Conservation (phyloP, 495 filamentous ascomycete species). For the Talaromyces thailandensis region DNA sequence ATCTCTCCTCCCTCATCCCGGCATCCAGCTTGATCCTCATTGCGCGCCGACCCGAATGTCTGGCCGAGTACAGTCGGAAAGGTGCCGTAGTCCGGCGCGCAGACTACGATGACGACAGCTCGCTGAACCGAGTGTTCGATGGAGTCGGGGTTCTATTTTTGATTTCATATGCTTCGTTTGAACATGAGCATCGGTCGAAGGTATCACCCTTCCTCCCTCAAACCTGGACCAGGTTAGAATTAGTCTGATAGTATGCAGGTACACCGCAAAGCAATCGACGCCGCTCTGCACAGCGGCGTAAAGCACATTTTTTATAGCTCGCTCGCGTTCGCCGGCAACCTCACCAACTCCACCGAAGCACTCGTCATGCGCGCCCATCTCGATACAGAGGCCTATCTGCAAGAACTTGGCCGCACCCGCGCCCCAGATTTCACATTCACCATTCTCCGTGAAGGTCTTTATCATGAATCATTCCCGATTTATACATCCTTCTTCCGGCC, state of each 20-base stretch:
- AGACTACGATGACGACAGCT: conserved; percentile 25
- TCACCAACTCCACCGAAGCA: conserved; percentile 33
- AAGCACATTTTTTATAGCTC: conserved; percentile 60
- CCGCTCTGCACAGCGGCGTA: conserved; percentile 47
- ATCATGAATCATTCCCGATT: conserved; percentile 59
- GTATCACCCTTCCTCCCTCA: conserved; percentile 10
- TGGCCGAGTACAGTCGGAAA: conserved; percentile 11
- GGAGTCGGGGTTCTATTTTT: conserved; percentile 27
- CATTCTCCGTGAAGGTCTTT: conserved; percentile 52
- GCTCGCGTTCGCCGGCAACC: conserved; percentile 45
- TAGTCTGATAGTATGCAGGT: conserved; percentile 11
- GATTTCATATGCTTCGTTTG: conserved; percentile 34
- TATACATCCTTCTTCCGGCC: conserved; percentile 56
- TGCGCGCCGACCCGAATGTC: conserved; percentile 34
- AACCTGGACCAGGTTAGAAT: neutral
- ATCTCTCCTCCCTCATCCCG: conserved; percentile 31
- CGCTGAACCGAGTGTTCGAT: conserved; percentile 25
- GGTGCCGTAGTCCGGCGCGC: conserved; percentile 26
- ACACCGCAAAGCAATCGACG: conserved; percentile 47
- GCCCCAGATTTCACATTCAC: conserved; percentile 32
- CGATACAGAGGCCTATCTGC: conserved; percentile 49
- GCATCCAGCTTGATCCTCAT: conserved; percentile 33
- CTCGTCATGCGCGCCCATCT: conserved; percentile 64
- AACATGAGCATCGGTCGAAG: conserved; percentile 24
- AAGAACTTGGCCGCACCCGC: conserved; percentile 15